Conservation (phyloP, 495 filamentous ascomycete genomes). For the Staphylotrichum tortipilum region DNA sequence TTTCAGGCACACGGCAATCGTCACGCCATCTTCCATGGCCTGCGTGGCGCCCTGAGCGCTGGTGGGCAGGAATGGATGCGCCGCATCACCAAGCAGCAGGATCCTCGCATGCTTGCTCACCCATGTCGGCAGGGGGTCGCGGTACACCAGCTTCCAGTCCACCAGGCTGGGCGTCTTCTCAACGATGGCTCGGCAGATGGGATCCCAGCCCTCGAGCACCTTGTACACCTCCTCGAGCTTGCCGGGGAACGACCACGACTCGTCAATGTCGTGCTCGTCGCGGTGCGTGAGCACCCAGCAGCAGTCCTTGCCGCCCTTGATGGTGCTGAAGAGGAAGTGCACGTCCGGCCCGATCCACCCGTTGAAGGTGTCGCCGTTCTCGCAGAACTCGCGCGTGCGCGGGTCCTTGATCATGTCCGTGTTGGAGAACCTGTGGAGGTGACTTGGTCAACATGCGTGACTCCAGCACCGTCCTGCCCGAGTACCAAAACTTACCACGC, state of each 20-base stretch:
- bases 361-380: conserved; percentile 55
- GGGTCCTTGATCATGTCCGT: conserved; percentile 52
- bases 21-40: conserved; percentile 57
- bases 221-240: conserved; percentile 50
- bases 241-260: conserved; percentile 53
- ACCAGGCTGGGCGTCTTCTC: conserved; percentile 53
- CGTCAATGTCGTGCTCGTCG: conserved; percentile 51
- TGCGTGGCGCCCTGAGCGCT: conserved; percentile 56
- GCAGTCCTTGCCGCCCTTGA: conserved; percentile 53
- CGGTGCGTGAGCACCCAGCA: conserved; percentile 58
- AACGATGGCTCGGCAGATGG: conserved; percentile 47
- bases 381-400: conserved; percentile 48
- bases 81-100: conserved; percentile 51
- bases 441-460: no score
- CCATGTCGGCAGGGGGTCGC: conserved; percentile 56
- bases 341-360: conserved; percentile 52
- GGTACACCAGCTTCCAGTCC: conserved; percentile 61
- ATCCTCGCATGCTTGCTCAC: conserved; percentile 49
- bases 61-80: conserved; percentile 58
- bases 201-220: conserved; percentile 55
- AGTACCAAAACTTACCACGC: conserved; percentile 37
- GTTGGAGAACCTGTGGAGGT: conserved; percentile 42
- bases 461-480: no score
- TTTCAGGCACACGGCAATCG: conserved; percentile 49
- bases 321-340: conserved; percentile 52